Evolutionary conservation across 495 filamentous ascomycete genomes (phyloP).

Genomic region (Articulospora tetracladia): DNA sequence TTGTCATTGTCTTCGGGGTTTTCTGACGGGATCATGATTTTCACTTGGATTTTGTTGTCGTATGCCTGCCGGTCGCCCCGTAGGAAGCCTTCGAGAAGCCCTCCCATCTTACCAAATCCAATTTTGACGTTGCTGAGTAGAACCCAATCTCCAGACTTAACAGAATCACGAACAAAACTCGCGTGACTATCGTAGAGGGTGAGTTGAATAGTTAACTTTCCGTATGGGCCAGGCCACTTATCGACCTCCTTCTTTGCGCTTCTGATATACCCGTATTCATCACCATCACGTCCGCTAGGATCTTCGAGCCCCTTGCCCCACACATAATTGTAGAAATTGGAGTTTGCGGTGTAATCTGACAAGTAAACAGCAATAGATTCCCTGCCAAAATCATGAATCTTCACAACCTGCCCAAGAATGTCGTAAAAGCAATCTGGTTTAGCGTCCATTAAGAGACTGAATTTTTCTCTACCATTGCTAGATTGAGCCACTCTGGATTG

Average conservation of each 20-base stretch:
- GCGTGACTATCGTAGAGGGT: conserved; percentile 71
- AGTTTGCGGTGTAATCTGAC: conserved; percentile 81
- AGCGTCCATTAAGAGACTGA: conserved; percentile 63
- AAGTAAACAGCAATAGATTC: conserved; percentile 63
- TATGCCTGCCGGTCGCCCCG: conserved; percentile 52
- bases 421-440: conserved; percentile 52
- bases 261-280: conserved; percentile 42
- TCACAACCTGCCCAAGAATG: conserved; percentile 73
- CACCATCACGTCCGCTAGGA: conserved; percentile 41
- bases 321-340: conserved; percentile 51
- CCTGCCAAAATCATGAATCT: conserved; percentile 45
- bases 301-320: conserved; percentile 38
- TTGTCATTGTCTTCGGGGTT: conserved; percentile 33
- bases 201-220: conserved; percentile 68
- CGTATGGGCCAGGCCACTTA: conserved; percentile 76
- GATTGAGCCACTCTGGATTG: conserved; percentile 33
- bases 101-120: conserved; percentile 47
- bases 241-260: conserved; percentile 19
- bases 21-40: conserved; percentile 35
- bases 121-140: conserved; percentile 68
- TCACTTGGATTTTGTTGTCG: conserved; percentile 51
- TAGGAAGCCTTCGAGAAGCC: conserved; percentile 67
- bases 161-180: conserved; percentile 43
- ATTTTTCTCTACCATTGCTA: conserved; percentile 47
- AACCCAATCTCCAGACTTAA: conserved; percentile 59